A percentile compares a stretch with the other conserved stretches of the same genome.
These are phyloP conservation scores for Cytospora piceicola DNA, from an alignment of 2,329 filamentous ascomycete genomes.

Conservation along the genomic window DNA sequence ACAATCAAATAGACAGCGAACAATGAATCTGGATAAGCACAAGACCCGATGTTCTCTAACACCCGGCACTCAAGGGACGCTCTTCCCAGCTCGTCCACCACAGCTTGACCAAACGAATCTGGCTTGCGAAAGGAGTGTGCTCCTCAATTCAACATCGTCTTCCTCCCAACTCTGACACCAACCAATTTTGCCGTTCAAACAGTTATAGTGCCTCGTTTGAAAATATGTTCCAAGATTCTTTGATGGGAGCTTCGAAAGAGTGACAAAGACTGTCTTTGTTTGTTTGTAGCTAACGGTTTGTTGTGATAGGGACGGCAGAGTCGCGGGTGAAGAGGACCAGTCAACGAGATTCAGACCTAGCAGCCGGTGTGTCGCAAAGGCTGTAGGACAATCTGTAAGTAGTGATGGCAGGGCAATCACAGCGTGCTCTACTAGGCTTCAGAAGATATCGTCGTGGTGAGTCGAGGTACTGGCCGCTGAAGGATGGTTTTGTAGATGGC, in stretches of 20 bases:
- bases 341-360: neutral
- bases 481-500: neutral
- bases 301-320: neutral
- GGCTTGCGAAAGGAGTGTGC: constrained; percentile 19
- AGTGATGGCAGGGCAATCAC: neutral
- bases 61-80: constrained; percentile 11
- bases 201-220: neutral
- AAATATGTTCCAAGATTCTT: neutral
- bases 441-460: neutral
- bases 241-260: neutral
- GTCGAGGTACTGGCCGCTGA: neutral
- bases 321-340: neutral
- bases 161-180: constrained; percentile 3
- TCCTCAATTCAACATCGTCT: constrained; percentile 20
- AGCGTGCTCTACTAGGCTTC: neutral
- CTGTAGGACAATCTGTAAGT: neutral
- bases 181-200: neutral
- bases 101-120: constrained; percentile 22
- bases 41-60: constrained; percentile 23
- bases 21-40: constrained; percentile 21
- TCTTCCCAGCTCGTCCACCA: constrained; percentile 25
- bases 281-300: neutral
- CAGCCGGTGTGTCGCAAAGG: neutral
- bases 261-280: neutral
- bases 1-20: constrained; percentile 24